A percentile compares a stretch with the other conserved stretches of the same genome.
Conservation (phyloP, 2,329 filamentous ascomycete genomes). For the Xylaria sp. region DNA sequence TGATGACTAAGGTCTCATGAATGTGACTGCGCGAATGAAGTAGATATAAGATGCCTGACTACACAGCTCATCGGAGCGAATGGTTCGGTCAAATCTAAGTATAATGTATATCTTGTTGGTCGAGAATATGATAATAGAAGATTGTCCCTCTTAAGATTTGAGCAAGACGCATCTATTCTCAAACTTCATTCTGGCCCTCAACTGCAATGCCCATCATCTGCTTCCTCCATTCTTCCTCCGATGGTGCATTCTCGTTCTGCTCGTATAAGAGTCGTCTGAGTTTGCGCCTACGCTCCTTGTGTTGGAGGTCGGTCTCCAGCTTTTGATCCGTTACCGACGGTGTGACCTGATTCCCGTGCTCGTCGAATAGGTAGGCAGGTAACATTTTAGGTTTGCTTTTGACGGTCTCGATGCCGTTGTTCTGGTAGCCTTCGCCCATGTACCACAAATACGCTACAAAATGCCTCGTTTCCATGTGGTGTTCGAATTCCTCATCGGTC, state of each 20-base stretch:
- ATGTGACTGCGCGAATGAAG: neutral
- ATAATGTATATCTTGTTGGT: neutral
- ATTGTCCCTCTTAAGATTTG: neutral
- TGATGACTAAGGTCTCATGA: constrained; percentile 1
- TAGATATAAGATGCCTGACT: neutral
- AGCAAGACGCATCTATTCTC: constrained; percentile 2
- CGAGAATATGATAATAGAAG: neutral
- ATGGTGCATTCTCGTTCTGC: constrained; percentile 58
- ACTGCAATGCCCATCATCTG: constrained; percentile 42
- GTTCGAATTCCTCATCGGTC: constrained; percentile 52
- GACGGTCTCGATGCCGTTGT: constrained; percentile 49
- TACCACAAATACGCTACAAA: constrained; percentile 66
- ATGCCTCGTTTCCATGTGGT: constrained; percentile 65
- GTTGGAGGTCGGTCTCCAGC: constrained; percentile 60
- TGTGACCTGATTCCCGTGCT: constrained; percentile 65
- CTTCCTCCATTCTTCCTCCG: constrained; percentile 53
- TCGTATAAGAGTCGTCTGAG: constrained; percentile 57
- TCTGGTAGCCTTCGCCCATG: constrained; percentile 67
- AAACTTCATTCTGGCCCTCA: neutral
- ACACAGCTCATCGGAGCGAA: neutral
- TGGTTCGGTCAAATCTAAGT: neutral
- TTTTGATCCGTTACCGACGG: constrained; percentile 64
- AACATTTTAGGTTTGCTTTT: constrained; percentile 46
- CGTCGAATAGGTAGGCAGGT: constrained; percentile 63
- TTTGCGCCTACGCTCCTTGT: constrained; percentile 56